Evolutionary conservation across 2,329 filamentous ascomycete species (phyloP).

Genomic region (Colletotrichum kahawae): DNA sequence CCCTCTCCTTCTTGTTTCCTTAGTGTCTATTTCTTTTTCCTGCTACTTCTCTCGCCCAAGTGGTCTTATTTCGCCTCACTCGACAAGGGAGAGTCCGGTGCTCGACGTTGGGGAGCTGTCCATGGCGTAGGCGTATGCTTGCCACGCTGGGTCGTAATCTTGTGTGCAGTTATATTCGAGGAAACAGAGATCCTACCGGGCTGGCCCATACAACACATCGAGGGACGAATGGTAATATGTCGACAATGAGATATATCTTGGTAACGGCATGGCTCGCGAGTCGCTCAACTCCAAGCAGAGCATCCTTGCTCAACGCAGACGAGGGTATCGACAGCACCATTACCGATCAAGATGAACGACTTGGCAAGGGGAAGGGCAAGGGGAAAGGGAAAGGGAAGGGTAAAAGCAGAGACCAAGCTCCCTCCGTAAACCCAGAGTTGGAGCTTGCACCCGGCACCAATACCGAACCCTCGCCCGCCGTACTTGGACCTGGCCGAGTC

Average conservation of each 20-base stretch:
- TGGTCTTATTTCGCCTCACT: background rate
- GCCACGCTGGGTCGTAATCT: background rate
- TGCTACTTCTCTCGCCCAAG: background rate
- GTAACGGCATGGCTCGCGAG: background rate
- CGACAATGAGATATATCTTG: background rate
- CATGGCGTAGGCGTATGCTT: background rate
- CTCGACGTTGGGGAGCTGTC: background rate
- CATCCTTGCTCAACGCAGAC: background rate
- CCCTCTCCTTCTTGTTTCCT: background rate
- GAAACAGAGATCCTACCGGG: background rate
- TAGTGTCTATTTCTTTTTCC: background rate
- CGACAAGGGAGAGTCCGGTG: background rate
- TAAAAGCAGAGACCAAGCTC: background rate
- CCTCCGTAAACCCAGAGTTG: background rate
- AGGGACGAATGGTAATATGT: background rate
- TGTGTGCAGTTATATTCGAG: background rate
- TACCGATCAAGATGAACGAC: background rate
- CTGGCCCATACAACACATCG: background rate
- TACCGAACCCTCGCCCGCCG: background rate
- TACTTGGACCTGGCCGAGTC: background rate
- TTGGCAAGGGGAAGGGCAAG: background rate
- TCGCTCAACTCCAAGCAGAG: background rate
- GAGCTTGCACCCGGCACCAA: background rate
- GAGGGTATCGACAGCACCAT: background rate
- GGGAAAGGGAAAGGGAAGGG: background rate